Base-by-base conservation (phyloP, 179 eudicot species). In the Corrigiola litoralis region DNA sequence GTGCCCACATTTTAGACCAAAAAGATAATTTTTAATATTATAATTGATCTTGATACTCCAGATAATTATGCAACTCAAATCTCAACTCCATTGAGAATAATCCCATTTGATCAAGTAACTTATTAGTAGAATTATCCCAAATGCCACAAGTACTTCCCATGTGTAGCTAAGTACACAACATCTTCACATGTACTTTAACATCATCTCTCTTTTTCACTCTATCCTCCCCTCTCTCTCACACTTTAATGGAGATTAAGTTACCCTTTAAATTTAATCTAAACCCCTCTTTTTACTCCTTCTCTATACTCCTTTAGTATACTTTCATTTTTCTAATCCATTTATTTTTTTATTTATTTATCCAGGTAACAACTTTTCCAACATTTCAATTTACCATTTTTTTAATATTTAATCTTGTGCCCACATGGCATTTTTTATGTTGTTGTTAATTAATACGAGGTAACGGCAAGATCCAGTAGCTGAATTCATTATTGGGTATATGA, bases 191-290 rank as follows among this genome's bases (percentile, higher is more conserved):
- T 24, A 14, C 14, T 54, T 45, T 25, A 20, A 17, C 17, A 11
- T 8, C 14, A 13, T 51, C 67, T 66, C 58, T 62, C 67, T 50
- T 38, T 64, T 56, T 20, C 66, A 69, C 61, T 69, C 49, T 57
- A 58, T 49, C n/a, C 62, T 57, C 44, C 56, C 63, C 32, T 44
- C 41, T 41, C 42, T 55, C 61, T 61, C 70, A 58, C 76, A 45
- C 73, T 78, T 63, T 78, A 63, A 74, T 75, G 76, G 79, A 29
- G 68, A 71, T 71, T 66, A 37, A 58, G 66, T 74, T 74, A 74
- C 76, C 76, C 71, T 58, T 66, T 47, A 58, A 61, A 44, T 66
- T 40, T 59, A 63, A 70, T 47, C 63, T 18, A 3, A 72, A 51
- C 20, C 31, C 24, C 47, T 65, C 40, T 53, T 24, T 49, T 63